phyloP scores from a whole-genome alignment of 192 early-diverging fungal species.

The Podila horticola region DNA sequence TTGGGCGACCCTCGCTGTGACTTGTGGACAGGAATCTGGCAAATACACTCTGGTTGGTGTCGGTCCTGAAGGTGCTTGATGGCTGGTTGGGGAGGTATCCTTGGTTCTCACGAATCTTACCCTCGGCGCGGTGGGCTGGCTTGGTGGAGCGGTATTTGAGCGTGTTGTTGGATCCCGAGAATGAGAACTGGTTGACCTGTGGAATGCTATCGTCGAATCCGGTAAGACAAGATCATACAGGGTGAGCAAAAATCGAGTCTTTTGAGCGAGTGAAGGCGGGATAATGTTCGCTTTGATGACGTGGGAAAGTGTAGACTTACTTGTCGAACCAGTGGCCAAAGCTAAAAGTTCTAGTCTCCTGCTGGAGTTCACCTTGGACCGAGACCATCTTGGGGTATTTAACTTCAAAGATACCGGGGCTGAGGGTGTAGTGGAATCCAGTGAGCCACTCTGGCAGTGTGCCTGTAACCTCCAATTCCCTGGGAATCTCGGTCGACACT shows the following conservation, averaged over 20 bases:
- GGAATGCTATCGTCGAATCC: slow-evolving; percentile 60
- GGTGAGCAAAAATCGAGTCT: not conserved
- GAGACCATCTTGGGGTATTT: slow-evolving; percentile 68
- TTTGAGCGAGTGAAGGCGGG: not conserved
- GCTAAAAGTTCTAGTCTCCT: slow-evolving; percentile 70
- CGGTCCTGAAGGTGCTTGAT: slow-evolving; percentile 71
- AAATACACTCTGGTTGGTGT: slow-evolving; percentile 77
- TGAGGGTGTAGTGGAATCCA: slow-evolving; percentile 73
- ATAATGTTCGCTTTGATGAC: not conserved
- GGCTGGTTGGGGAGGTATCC: slow-evolving; percentile 74
- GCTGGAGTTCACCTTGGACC: slow-evolving; percentile 68
- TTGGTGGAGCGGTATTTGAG: slow-evolving; percentile 70
- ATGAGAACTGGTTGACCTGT: slow-evolving; percentile 73
- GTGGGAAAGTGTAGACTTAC: slow-evolving; percentile 30
- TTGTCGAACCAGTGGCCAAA: slow-evolving; percentile 81
- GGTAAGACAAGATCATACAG: not conserved
- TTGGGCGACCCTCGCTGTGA: slow-evolving; percentile 64
- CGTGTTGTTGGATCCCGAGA: slow-evolving; percentile 64
- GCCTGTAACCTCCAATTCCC: slow-evolving; percentile 63
- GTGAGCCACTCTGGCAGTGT: slow-evolving; percentile 71
- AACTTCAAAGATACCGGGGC: slow-evolving; percentile 74
- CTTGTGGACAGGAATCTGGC: slow-evolving; percentile 70
- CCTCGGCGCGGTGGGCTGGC: slow-evolving; percentile 68
- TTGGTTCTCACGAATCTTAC: slow-evolving; percentile 76
- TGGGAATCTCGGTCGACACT: slow-evolving; percentile 52